Evolutionary conservation across 1,284 basidiomycete species (phyloP), one percentile per base, ranked within the genome.

Genomic region (Marasmius sp.): DNA sequence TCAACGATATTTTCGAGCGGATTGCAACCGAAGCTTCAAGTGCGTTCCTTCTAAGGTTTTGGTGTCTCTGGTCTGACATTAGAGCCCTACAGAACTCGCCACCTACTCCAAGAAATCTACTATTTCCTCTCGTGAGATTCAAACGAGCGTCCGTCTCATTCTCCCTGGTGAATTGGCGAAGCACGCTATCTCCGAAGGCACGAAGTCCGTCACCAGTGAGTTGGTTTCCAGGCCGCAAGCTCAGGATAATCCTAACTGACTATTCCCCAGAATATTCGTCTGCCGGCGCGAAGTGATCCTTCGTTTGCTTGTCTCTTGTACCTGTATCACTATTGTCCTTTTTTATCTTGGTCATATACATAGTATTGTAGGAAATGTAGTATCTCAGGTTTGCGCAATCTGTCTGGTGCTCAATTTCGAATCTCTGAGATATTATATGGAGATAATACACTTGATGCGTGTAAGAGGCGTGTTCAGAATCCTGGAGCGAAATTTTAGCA

Each of bases 41-140:
- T 88, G 61, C 73, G 85, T 85, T 22, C 39, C 18, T 22, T 3
- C 43, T 18, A 27, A 1, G 33, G 37, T 5, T 47, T 36, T 36
- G 16, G 10, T 34, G 43, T 16, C 85, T 74, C 84, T 84, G 65
- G 80, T 84, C 45, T 47, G 11, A 47, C 7, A 6, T n/a, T 6
- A 27, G 27, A 27, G 5, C 36, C 16, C 55, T 60, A 10, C 50
- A 90, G 88, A 95, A 81, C 91, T 97, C 67, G 93, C 94, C 45
- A 84, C 89, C 3, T 95, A 96, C 85, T 95, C 93, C 66, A 94
- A 95, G 84, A 94, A 94, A 80, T 94, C 93, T 11, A 97, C 94
- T 58, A 95, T 96, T 79, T 95, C 94, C 60, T 95, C 93, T 54
- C 92, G 94, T 64, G 94, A 96, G 79, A 95, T 96, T 71, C 94